Base-by-base conservation (phyloP, 805 yeast species). In the Sungouiozyma ichnusensis region DNA sequence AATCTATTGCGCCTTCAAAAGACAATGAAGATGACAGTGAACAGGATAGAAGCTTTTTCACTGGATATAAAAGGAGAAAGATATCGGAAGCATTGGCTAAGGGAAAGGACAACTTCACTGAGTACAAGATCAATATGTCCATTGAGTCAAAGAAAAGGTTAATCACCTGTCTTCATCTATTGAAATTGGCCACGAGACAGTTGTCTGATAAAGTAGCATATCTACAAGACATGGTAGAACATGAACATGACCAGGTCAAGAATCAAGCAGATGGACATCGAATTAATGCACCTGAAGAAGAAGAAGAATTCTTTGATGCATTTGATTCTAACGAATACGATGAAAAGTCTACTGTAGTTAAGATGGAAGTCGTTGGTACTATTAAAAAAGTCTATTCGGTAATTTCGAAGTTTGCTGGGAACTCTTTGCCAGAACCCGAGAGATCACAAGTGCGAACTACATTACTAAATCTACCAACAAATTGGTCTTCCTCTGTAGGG, bases 371-470 rank as follows among this genome's bases (percentile, higher is more conserved):
- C 31, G 80, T 88, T 7, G 74, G 83, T 0, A 92, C 97, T 0
- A 88, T 92, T 19, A 85, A 85, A 58, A 90, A 86, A 57, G 86
- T 87, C 37, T 87, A 88, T 31, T 76, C 79, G 34, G 76, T 90
- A 33, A 83, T 92, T 9, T 85, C 97, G 3, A 84, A 83, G 48
- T 85, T 85, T 51, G 84, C 87, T 1, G 86, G 88, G 0, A 76
- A 71, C 45, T 76, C 86, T 2, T 60, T 82, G 29, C 85, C 87
- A 6, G 86, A 81, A 49, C 83, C 85, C 3, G 86, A 87, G 6
- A 74, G 94, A 48, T 68, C 81, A 2, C 79, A 82, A 39, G 94
- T 92, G 13, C 72, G 97, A 32, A 84, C 81, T 47, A 79, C 82
- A 33, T 71, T 90, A 14, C 67, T 92, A 40, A 73, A 75, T 44